These are phyloP conservation scores for Cytospora paraplurivora DNA, from an alignment of 2,329 filamentous ascomycete species.

Conservation along the genomic window DNA sequence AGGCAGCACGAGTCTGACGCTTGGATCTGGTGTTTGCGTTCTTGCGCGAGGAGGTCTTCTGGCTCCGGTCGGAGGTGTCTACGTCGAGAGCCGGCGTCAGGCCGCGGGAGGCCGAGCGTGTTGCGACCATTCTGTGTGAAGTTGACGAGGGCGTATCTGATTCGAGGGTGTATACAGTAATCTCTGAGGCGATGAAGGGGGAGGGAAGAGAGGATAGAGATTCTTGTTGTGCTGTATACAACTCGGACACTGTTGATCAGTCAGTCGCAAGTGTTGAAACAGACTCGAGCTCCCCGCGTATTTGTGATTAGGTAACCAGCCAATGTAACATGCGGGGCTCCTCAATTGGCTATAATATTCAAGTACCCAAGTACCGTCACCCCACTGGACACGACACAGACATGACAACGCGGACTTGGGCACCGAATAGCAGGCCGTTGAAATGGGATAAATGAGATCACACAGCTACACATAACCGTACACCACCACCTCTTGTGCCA, in stretches of 20 bases:
- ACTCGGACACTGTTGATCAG: neutral
- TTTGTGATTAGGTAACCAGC: too few species aligned
- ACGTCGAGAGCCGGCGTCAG: constrained; percentile 22
- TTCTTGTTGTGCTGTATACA: neutral
- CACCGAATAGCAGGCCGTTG: neutral
- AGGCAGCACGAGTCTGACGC: constrained; percentile 15
- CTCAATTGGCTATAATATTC: too few species aligned
- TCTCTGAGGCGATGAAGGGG: neutral
- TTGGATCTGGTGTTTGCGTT: constrained; percentile 12
- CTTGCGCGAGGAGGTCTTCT: constrained; percentile 12
- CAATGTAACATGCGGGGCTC: too few species aligned
- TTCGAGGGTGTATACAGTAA: neutral
- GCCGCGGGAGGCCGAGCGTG: constrained; percentile 26
- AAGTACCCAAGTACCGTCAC: too few species aligned
- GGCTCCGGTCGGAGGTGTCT: constrained; percentile 14
- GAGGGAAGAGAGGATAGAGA: neutral
- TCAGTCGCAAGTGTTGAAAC: too few species aligned
- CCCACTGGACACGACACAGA: too few species aligned
- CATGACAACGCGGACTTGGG: neutral
- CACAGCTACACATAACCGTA: neutral
- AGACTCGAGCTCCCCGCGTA: too few species aligned
- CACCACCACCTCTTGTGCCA: neutral
- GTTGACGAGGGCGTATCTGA: neutral
- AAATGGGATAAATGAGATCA: neutral
- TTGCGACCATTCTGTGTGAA: constrained; percentile 22